Evolutionary conservation across 2,329 filamentous ascomycete species (phyloP).

Genomic region (Stagonosporopsis tanaceti): DNA sequence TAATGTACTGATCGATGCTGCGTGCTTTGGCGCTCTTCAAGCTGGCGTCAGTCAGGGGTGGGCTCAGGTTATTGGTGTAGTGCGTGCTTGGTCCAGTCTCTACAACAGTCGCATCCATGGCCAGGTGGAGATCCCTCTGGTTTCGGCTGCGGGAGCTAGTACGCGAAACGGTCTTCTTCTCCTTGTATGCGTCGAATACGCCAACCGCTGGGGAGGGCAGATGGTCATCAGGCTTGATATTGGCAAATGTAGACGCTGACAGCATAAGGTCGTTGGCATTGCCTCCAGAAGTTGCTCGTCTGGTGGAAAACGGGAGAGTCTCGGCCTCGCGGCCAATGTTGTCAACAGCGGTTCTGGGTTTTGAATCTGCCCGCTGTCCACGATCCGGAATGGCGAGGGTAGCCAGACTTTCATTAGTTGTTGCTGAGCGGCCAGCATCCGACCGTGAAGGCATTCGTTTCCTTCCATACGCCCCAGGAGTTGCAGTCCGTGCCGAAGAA

Average conservation of each 20-base stretch:
- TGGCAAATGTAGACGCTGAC: constrained; percentile 47
- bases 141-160: constrained; percentile 82
- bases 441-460: constrained; percentile 66
- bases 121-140: constrained; percentile 70
- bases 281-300: constrained; percentile 55
- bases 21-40: constrained; percentile 66
- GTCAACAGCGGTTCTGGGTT: constrained; percentile 46
- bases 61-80: constrained; percentile 63
- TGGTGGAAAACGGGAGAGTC: constrained; percentile 47
- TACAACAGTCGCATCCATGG: constrained; percentile 55
- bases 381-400: constrained; percentile 48
- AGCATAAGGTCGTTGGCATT: constrained; percentile 65
- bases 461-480: constrained; percentile 68
- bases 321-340: constrained; percentile 54
- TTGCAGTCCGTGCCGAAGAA: constrained; percentile 59
- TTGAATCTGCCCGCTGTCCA: constrained; percentile 40
- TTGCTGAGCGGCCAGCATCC: constrained; percentile 41
- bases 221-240: constrained; percentile 38
- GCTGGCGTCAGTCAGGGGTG: constrained; percentile 57
- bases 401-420: constrained; percentile 44
- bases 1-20: constrained; percentile 84
- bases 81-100: constrained; percentile 41
- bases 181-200: constrained; percentile 68
- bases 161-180: constrained; percentile 67
- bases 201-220: constrained; percentile 74